Evolutionary conservation across 345 rosid species (phyloP).

Genomic region (Eucalyptus erythrocorys): DNA sequence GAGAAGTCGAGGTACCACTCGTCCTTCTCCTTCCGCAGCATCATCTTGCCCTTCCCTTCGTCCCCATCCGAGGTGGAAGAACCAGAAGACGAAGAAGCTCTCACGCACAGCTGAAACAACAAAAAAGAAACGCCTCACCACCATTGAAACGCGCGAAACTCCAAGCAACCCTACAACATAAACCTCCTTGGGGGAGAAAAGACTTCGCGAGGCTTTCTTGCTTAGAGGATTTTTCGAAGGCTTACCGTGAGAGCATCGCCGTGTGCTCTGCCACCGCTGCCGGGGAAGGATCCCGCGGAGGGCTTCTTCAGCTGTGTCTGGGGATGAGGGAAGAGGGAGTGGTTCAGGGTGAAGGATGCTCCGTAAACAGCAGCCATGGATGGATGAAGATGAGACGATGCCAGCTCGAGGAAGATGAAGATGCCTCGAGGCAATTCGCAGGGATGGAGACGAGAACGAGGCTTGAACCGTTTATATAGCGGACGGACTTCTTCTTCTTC

Average conservation of each 20-base stretch:
- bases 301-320: not conserved
- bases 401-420: not conserved
- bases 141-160: not conserved
- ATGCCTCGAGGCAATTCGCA: not conserved
- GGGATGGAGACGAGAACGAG: not conserved
- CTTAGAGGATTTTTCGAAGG: not conserved
- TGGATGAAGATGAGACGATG: not conserved
- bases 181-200: not conserved
- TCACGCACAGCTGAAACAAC: conserved; percentile 15
- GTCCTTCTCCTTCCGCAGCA: conserved; percentile 15
- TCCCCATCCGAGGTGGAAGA: conserved; percentile 12
- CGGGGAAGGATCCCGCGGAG: not conserved
- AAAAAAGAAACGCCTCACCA: not conserved
- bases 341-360: not conserved
- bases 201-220: not conserved
- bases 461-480: not conserved
- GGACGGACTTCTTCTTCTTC: too few relatives aligned
- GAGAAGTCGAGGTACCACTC: conserved; percentile 36
- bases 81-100: conserved; percentile 20
- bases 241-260: not conserved
- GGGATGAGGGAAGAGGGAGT: not conserved
- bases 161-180: not conserved
- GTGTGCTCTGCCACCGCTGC: not conserved
- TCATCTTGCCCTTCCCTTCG: conserved; percentile 15
- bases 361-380: not conserved